Conservation (phyloP, 192 early-diverging fungal genomes). For the Coemansia interrupta region DNA sequence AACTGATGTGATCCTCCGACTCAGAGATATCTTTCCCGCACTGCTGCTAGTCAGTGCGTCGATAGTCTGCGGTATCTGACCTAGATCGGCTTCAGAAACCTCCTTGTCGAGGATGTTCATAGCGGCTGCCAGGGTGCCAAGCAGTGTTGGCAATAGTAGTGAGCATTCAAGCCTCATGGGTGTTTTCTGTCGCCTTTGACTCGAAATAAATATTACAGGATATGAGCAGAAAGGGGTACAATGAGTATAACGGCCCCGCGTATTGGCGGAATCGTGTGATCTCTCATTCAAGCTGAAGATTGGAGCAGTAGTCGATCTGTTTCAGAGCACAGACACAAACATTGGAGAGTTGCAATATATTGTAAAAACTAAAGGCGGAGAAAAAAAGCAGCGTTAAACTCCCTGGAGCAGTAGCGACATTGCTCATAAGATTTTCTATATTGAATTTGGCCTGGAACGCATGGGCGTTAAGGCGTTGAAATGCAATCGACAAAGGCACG, state of each 20-base stretch:
- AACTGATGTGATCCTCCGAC: slow-evolving; percentile 28
- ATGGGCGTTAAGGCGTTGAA: too few relatives aligned
- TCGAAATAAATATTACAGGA: not conserved
- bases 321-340: too few relatives aligned
- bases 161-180: slow-evolving; percentile 1
- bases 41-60: not conserved
- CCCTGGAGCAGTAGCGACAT: too few relatives aligned
- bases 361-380: too few relatives aligned
- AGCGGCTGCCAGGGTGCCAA: not conserved
- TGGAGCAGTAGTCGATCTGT: not conserved
- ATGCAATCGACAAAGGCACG: too few relatives aligned
- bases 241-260: too few relatives aligned
- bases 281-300: not conserved
- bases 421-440: too few relatives aligned
- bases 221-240: not conserved
- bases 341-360: too few relatives aligned
- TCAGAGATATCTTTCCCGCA: slow-evolving; percentile 14
- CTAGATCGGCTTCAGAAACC: slow-evolving; percentile 4
- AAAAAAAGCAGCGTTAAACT: too few relatives aligned
- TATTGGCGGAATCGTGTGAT: too few relatives aligned
- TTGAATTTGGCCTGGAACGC: not conserved
- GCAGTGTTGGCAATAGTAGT: not conserved
- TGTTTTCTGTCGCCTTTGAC: not conserved
- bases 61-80: slow-evolving; percentile 12
- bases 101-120: slow-evolving; percentile 13